Percentiles rank a stretch among this genome's conserved stretches.
These are phyloP conservation scores for Eurotiales sp. DNA, from an alignment of 2,329 filamentous ascomycete genomes.

Conservation along the genomic window DNA sequence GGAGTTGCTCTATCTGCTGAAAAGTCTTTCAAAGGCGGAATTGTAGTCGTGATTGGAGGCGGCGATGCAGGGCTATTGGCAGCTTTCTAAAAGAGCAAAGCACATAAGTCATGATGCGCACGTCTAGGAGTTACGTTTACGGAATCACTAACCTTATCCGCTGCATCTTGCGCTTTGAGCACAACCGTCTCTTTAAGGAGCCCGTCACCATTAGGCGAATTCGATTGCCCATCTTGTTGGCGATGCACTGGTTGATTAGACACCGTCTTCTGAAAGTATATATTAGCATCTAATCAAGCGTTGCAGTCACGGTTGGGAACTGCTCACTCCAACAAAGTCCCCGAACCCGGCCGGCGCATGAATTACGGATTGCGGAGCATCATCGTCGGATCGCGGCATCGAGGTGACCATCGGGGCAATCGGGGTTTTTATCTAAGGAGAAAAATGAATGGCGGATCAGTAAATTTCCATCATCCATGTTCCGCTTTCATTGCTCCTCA, in stretches of 20 bases:
- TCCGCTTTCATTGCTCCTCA: too few species aligned
- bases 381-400: conserved; percentile 54
- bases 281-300: background rate
- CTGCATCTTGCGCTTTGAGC: background rate
- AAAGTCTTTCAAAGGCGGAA: conserved; percentile 64
- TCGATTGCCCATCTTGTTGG: conserved; percentile 5
- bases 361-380: conserved; percentile 74
- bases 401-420: conserved; percentile 17
- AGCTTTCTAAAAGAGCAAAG: conserved; percentile 22
- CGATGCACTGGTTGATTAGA: conserved; percentile 5
- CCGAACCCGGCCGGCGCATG: conserved; percentile 82
- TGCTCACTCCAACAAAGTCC: conserved; percentile 62
- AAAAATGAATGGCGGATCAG: conserved; percentile 3
- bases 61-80: conserved; percentile 53
- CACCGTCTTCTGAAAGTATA: conserved; percentile 3
- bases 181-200: conserved; percentile 10
- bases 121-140: background rate
- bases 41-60: conserved; percentile 70
- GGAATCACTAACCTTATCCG: conserved; percentile 8
- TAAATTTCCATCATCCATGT: too few species aligned
- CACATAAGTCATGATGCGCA: conserved; percentile 2
- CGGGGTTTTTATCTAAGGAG: conserved; percentile 29
- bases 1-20: conserved; percentile 70
- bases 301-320: background rate
- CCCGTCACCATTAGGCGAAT: background rate